Evolutionary conservation across 1,139 yeast genomes (phyloP), one percentile per base, ranked within the genome.

Genomic region (Pneumocystis carinii): DNA sequence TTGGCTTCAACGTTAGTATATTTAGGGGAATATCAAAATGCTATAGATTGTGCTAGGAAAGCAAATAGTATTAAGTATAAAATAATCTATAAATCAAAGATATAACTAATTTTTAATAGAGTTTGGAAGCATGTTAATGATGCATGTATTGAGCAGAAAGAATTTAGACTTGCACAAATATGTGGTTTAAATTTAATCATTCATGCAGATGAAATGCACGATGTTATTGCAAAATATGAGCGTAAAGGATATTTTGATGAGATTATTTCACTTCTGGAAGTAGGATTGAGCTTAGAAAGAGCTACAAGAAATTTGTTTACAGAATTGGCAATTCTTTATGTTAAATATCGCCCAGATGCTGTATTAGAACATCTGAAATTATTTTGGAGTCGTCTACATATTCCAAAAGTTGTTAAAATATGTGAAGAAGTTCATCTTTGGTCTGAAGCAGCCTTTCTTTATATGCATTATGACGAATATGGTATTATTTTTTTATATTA

Each of bases 301-400:
- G 98, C 99, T 55, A 98, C 94, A 74, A 92, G 92, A 97, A 98
- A 97, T 71, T 92, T 92, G 97, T 92, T 94, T 74, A 92, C 99
- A 12, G 97, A 90, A 75, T 81, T 94, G 72, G 96, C 97, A 24
- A 81, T 88, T 63, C 79, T 92, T 70, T 92, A 92, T 78, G 82
- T 94, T 69, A 92, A 90, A 75, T 92, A 90, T 76, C 83, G 84
- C 68, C 96, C 97, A 59, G 88, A 85, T 66, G 86, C 85, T 76
- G 88, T 95, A 62, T 87, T 89, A 90, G 98, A 92, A 76, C 98
- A 92, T 76, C 81, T 92, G 81, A 90, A 90, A 75, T 79, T 92
- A 71, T 94, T 92, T 82, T 92, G 98, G 97, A 90, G 97, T 27
- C 87, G 99, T 78, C 84, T 92, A 73, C 92, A 92, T 75, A 92